phyloP scores from a whole-genome alignment of 2,329 filamentous ascomycete genomes.

The Aspergillus sp. region DNA sequence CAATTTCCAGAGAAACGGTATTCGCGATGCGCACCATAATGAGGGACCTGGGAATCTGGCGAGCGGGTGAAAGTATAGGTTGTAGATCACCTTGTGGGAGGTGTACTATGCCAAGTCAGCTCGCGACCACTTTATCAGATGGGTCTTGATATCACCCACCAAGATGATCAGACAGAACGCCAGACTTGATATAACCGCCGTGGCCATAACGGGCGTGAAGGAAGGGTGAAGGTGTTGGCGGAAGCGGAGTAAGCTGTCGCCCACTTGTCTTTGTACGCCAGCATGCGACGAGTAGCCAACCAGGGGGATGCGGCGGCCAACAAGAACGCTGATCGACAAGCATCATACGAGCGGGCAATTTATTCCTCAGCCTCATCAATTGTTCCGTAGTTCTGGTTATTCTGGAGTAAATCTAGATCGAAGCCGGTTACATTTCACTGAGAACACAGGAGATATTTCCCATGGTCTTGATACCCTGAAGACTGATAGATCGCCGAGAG shows the following conservation, averaged over 20 bases:
- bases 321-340: neutral
- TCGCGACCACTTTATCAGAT: neutral
- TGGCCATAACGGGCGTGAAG: neutral
- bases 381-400: neutral
- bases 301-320: neutral
- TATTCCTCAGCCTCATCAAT: neutral
- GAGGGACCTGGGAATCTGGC: conserved; percentile 15
- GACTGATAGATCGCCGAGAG: too few relatives aligned
- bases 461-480: too few relatives aligned
- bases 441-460: too few relatives aligned
- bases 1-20: conserved; percentile 6
- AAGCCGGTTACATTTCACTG: too few relatives aligned
- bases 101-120: neutral
- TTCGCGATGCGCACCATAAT: conserved; percentile 2
- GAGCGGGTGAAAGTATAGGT: conserved; percentile 18
- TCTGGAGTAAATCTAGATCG: neutral
- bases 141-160: neutral
- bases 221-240: neutral
- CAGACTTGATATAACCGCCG: neutral
- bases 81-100: conserved; percentile 11
- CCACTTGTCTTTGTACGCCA: neutral
- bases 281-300: neutral
- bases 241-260: neutral
- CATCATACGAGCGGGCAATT: neutral
- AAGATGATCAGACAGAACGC: neutral